Conservation (phyloP, 2,329 filamentous ascomycete genomes). For the Fusarium bactridioides region DNA sequence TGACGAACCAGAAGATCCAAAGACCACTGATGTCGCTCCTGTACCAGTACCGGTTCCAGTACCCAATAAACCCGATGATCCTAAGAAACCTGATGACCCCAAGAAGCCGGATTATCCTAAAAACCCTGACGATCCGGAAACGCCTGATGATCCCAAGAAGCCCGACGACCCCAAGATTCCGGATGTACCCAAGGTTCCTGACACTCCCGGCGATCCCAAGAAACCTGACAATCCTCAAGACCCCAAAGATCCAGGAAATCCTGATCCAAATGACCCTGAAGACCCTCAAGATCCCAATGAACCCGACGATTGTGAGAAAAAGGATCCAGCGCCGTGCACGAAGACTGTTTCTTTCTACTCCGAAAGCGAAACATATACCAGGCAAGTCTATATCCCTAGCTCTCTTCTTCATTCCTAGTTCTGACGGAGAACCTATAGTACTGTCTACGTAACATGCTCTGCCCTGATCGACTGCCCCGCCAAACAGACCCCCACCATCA, state of each 20-base stretch:
- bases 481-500: background rate
- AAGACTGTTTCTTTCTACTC: background rate
- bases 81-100: background rate
- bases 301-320: background rate
- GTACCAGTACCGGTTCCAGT: background rate
- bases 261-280: background rate
- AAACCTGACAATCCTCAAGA: background rate
- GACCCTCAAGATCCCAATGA: background rate
- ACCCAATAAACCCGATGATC: background rate
- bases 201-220: background rate
- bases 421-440: background rate
- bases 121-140: background rate
- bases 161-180: background rate
- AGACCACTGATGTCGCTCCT: background rate
- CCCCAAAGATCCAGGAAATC: background rate
- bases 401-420: too few relatives aligned
- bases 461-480: background rate
- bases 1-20: background rate
- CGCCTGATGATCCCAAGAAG: background rate
- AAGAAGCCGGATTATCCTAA: background rate
- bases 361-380: background rate
- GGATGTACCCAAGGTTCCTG: background rate
- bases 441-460: background rate
- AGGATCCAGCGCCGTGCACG: background rate
- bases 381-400: background rate